These are phyloP conservation scores for Mortierella sp. DNA, from an alignment of 371 early-diverging fungal species.

Conservation along the genomic window DNA sequence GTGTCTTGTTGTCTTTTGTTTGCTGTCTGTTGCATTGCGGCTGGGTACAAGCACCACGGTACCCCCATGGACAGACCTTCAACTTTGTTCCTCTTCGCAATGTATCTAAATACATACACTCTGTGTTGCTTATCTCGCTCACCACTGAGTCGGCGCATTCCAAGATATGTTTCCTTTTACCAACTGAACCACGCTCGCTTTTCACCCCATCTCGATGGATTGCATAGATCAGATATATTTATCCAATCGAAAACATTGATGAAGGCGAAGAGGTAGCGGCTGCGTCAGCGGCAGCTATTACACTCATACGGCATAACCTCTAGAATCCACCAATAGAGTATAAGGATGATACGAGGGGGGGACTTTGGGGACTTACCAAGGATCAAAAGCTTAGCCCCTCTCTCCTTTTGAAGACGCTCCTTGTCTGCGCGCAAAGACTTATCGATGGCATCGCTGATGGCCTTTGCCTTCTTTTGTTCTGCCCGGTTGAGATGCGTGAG, in stretches of 20 bases:
- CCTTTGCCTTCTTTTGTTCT: slow-evolving; percentile 50
- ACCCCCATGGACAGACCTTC: background rate
- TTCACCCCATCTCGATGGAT: no score
- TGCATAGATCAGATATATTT: no score
- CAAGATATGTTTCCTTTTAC: background rate
- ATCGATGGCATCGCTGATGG: slow-evolving; percentile 56
- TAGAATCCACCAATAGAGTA: no score
- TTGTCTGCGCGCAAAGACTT: slow-evolving; percentile 48
- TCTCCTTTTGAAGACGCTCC: slow-evolving; percentile 43
- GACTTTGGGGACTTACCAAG: slow-evolving; percentile 56
- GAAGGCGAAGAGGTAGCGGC: no score
- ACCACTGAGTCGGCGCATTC: no score
- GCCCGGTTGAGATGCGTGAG: slow-evolving; percentile 8
- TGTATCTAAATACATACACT: background rate
- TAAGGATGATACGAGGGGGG: no score
- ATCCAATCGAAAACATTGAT: no score
- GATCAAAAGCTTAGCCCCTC: slow-evolving; percentile 52
- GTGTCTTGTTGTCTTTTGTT: no score
- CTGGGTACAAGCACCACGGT: background rate
- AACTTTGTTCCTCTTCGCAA: background rate
- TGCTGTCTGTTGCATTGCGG: no score
- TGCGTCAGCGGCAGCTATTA: no score
- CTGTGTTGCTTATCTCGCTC: background rate
- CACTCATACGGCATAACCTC: no score
- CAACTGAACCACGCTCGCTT: background rate